Evolutionary conservation across 306 rosid species (phyloP), one percentile per base, ranked within the genome.

Genomic region (Trichosanthes cucumerina): DNA sequence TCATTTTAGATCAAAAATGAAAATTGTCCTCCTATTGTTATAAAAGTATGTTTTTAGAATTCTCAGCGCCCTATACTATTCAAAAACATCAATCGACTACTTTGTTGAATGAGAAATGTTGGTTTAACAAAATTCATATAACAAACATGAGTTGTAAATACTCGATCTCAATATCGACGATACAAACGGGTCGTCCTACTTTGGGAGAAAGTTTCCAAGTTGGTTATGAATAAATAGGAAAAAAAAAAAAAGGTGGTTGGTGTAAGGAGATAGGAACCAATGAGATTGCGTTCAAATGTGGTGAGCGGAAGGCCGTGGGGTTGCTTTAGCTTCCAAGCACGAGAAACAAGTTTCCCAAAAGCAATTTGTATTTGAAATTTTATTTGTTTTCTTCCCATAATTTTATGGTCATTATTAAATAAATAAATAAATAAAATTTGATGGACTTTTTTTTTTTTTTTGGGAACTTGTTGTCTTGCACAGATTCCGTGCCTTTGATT

Each of bases 251-350:
- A 62, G 0, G 43, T 13, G 14, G 69, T 58, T 12, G 70, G 44
- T 43, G 31, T 31, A 1, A 16, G 41, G 46, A 64, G 46, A 64
- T 64, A 0, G 3, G 9, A 31, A 60, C 24, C 18, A 36, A 66
- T 66, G 50, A 41, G 53, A 11, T 69, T 69, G 31, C 10, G 49
- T 70, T 70, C 76, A 70, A 70, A 43, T 21, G 7, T 70, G 76
- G 76, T 43, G 56, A 70, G 52, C 75, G 34, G 3, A 0, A 10
- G 13, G 49, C 75, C 33, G 7, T 0, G 13, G 75, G 75, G 54
- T 69, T 43, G 54, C n/a, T 44, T 43, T 43, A 11, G 76, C 56
- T 70, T 70, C 56, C 76, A 70, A 70, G 76, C 76, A 43, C 38
- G 21, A 44, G 21, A 43, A 5, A 44, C 33, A 70, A 6, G 38